phyloP scores from a whole-genome alignment of 1,284 basidiomycete genomes.

The Ganoderma lucidum region DNA sequence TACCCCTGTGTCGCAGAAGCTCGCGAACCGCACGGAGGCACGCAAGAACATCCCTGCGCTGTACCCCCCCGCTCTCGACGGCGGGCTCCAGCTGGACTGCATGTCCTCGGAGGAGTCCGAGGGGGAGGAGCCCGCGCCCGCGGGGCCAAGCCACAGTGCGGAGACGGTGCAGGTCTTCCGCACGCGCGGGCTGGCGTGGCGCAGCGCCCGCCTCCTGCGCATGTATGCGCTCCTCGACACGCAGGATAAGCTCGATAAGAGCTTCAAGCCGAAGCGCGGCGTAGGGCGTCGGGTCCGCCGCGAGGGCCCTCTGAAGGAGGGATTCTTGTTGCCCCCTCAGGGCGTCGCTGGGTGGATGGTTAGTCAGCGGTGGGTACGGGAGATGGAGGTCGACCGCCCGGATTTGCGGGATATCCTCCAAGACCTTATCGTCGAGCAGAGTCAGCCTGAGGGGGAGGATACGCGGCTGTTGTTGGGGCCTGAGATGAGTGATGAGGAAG shows the following conservation, averaged over 20 bases:
- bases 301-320: slow-evolving; percentile 65
- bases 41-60: slow-evolving; percentile 60
- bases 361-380: slow-evolving; percentile 65
- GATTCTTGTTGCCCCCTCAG: slow-evolving; percentile 63
- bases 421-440: slow-evolving; percentile 53
- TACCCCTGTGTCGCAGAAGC: slow-evolving; percentile 56
- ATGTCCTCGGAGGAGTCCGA: slow-evolving; percentile 84
- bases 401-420: slow-evolving; percentile 54
- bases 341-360: slow-evolving; percentile 79
- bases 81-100: slow-evolving; percentile 73
- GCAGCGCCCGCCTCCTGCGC: slow-evolving; percentile 63
- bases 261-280: slow-evolving; percentile 61
- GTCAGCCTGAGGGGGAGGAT: slow-evolving; percentile 57
- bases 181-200: slow-evolving; percentile 66
- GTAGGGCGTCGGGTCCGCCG: slow-evolving; percentile 60
- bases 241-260: slow-evolving; percentile 55
- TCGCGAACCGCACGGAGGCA: slow-evolving; percentile 64
- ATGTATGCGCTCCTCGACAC: slow-evolving; percentile 68
- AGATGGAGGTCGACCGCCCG: slow-evolving; percentile 49
- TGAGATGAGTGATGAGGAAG: slow-evolving; percentile 57
- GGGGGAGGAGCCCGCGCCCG: slow-evolving; percentile 55
- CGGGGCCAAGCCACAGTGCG: slow-evolving; percentile 42
- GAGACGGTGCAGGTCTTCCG: slow-evolving; percentile 47
- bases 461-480: slow-evolving; percentile 54
- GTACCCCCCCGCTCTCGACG: slow-evolving; percentile 68